These are phyloP conservation scores for Fraxinus baroniana DNA, from an alignment of 305 asterid genomes.

Conservation along the genomic window DNA sequence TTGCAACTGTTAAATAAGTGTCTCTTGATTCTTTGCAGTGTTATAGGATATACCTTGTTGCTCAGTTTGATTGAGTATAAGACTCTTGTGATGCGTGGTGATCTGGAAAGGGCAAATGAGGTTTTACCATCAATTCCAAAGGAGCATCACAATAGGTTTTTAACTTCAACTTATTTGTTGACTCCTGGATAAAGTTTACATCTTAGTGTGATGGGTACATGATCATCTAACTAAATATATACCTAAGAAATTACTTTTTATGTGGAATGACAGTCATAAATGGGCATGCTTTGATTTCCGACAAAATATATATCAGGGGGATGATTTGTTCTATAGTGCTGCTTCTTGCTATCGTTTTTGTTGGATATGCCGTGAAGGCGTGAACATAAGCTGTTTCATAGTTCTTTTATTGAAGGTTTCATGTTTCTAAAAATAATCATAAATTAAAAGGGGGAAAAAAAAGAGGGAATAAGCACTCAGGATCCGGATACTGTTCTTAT, in stretches of 20 bases:
- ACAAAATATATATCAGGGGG: neutral
- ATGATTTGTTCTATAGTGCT: neutral
- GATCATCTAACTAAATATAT: neutral
- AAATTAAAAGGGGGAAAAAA: neutral
- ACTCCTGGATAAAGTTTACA: neutral
- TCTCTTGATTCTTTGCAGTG: conserved; percentile 50
- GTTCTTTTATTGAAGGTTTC: neutral
- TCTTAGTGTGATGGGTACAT: neutral
- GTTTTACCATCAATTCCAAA: conserved; percentile 86
- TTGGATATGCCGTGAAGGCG: neutral
- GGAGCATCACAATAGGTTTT: conserved; percentile 87
- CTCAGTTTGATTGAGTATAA: conserved; percentile 96
- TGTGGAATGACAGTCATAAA: neutral
- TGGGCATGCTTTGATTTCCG: neutral
- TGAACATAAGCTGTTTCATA: neutral
- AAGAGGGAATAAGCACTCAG: neutral
- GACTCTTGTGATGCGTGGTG: conserved; percentile 99
- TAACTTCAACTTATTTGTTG: conserved; percentile 10
- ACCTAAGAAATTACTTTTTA: neutral
- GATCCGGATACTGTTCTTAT: neutral
- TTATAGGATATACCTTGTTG: conserved; percentile 79
- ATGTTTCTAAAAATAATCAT: neutral
- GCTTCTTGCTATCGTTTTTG: neutral
- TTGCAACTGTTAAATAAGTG: neutral
- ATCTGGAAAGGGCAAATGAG: conserved; percentile 82